Base-by-base conservation (phyloP, 495 filamentous ascomycete genomes). In the Sphaerosporella brunnea region DNA sequence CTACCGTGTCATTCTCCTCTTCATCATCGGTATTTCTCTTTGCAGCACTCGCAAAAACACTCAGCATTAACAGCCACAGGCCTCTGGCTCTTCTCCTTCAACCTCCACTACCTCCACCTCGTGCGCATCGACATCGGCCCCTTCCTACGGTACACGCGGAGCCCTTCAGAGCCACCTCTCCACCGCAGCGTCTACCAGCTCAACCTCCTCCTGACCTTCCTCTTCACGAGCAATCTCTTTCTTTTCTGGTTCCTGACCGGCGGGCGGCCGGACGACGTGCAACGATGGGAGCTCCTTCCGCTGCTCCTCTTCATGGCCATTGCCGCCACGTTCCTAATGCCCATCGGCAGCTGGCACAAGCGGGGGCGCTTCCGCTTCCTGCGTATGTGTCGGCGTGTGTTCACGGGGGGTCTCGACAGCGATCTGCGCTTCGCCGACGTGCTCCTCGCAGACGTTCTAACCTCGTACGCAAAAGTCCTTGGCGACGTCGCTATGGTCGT, bases 361-460 rank as follows among this genome's bases (percentile, higher is more conserved):
- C 63, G 72, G 21, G 90, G 90, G 1, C 81, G 90, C 25, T 71
- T 71, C 41, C 76, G 83, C 2, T 78, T 93, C 36, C 73, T 92
- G 37, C 52, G 54, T 54, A 57, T 16, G 50, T 25, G 57, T 38
- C 58, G 58, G 13, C 51, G 58, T 26, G 34, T 61, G 9, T 21
- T 60, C 26, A 45, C 60, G 18, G 58, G 58, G 13, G 58, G 58
- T 4, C 42, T 61, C 28, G 58, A 61, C 45, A 37, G 42, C 4
- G 58, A 61, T 34, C 20, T 58, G 13, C 53, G 58, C 47, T 97
- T 97, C 56, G 85, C 82, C 35, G 90, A 97, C 59, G 79, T 96
- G 47, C 66, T 97, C 34, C 70, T 96, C n/a, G 86, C 90, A 5
- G 90, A 97, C 70, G 87, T 80, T 26, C 65, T 97, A 49, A 97